Evolutionary conservation across 2,329 filamentous ascomycete species (phyloP).

Genomic region (Bipolaris gigantea): DNA sequence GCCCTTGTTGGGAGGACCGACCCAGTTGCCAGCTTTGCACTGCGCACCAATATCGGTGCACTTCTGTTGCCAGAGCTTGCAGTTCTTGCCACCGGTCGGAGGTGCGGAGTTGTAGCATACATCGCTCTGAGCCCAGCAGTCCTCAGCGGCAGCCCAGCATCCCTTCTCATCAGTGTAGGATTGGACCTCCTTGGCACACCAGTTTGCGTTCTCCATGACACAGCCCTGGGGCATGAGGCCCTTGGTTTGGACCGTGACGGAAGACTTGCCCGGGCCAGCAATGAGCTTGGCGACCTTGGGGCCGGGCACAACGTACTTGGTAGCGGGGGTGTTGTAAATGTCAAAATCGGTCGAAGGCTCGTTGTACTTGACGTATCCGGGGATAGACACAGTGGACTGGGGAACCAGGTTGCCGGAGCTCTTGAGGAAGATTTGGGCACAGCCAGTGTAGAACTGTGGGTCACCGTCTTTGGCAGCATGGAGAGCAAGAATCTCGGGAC

Average conservation of each 20-base stretch:
- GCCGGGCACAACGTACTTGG: constrained; percentile 59
- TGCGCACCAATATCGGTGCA: constrained; percentile 54
- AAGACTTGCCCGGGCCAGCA: constrained; percentile 14
- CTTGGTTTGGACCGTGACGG: constrained; percentile 44
- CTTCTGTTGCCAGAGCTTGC: constrained; percentile 64
- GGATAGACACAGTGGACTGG: constrained; percentile 63
- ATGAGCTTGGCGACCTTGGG: constrained; percentile 57
- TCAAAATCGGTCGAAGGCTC: constrained; percentile 64
- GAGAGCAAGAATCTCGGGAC: constrained; percentile 70
- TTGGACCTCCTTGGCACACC: constrained; percentile 66
- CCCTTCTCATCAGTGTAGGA: constrained; percentile 57
- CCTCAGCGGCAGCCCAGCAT: constrained; percentile 58
- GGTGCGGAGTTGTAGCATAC: constrained; percentile 63
- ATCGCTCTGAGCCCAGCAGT: constrained; percentile 59
- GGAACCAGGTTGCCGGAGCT: constrained; percentile 53
- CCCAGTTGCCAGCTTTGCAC: constrained; percentile 48
- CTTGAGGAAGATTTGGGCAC: constrained; percentile 69
- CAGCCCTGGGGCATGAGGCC: constrained; percentile 60
- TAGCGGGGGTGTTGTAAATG: constrained; percentile 57
- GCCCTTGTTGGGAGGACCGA: constrained; percentile 50
- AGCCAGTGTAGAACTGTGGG: constrained; percentile 73
- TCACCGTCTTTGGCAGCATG: constrained; percentile 60
- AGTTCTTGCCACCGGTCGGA: constrained; percentile 62
- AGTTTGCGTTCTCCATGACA: constrained; percentile 70
- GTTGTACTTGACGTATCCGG: constrained; percentile 61